Evolutionary conservation across 208 protist species (phyloP).

Genomic region (Trypanosomatidae sp.): DNA sequence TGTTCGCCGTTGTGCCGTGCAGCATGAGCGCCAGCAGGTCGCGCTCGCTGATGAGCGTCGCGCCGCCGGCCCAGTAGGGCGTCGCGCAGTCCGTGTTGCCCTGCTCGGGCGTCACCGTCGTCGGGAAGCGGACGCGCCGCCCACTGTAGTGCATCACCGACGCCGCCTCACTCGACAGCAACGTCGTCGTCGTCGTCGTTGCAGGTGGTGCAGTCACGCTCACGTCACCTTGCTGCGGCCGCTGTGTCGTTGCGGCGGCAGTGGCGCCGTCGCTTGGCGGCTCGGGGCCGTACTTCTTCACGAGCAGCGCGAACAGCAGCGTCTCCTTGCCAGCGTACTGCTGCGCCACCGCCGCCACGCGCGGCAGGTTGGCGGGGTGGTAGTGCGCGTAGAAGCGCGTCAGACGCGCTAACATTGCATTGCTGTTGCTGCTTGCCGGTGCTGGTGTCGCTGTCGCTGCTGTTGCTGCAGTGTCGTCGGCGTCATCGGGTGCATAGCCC

Average conservation of each 20-base stretch:
- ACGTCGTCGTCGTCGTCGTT: constrained; percentile 8
- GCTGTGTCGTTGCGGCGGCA: too few relatives aligned
- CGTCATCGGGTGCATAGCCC: too few relatives aligned
- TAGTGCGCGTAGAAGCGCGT: constrained; percentile 76
- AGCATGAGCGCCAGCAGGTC: constrained; percentile 40
- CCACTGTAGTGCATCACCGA: constrained; percentile 42
- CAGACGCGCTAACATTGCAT: too few relatives aligned
- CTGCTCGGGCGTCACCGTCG: constrained; percentile 33
- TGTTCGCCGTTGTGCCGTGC: constrained; percentile 36
- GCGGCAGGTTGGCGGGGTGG: constrained; percentile 47
- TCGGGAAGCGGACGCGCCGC: constrained; percentile 38
- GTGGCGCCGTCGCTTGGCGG: constrained; percentile 4
- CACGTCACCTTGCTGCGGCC: too few relatives aligned
- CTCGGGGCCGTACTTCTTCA: constrained; percentile 59
- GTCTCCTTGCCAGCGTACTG: constrained; percentile 47
- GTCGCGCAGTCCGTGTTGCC: constrained; percentile 67
- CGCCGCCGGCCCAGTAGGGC: constrained; percentile 53
- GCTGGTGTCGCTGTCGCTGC: too few relatives aligned
- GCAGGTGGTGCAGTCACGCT: constrained; percentile 3
- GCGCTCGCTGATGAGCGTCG: constrained; percentile 28
- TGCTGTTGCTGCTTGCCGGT: too few relatives aligned
- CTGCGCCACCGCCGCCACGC: constrained; percentile 27
- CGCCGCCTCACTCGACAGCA: constrained; percentile 24
- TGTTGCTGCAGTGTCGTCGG: too few relatives aligned
- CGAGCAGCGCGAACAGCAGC: constrained; percentile 58